Conservation (phyloP, 805 yeast genomes). For the Teunomyces funiuensis region DNA sequence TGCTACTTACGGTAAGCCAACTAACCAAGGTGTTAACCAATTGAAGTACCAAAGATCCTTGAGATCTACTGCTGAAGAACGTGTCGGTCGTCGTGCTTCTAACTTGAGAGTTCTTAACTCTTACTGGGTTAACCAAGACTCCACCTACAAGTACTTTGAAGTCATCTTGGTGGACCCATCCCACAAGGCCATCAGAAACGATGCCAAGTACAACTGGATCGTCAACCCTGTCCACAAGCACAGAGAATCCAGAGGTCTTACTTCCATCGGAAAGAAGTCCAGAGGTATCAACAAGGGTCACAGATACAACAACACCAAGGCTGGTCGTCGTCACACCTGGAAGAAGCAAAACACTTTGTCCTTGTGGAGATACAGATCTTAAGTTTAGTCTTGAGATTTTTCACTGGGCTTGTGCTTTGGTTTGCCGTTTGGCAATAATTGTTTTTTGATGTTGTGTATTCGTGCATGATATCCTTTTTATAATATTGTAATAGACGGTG, state of each 20-base stretch:
- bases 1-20: constrained; percentile 99
- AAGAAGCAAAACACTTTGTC: constrained; percentile 98
- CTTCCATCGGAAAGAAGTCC: constrained; percentile 97
- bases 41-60: constrained; percentile 98
- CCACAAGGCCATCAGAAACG: constrained; percentile 99
- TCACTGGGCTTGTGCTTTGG: constrained; percentile 4
- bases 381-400: constrained; percentile 23
- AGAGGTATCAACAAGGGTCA: constrained; percentile 99
- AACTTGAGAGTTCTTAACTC: constrained; percentile 99
- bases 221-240: constrained; percentile 99
- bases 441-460: constrained; percentile 3
- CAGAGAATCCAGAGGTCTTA: constrained; percentile 99
- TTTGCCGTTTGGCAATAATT: constrained; percentile 1
- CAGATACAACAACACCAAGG: constrained; percentile 95
- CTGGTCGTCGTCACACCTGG: constrained; percentile 99
- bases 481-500: constrained; percentile 1
- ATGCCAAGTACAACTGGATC: constrained; percentile 99
- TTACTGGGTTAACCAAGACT: constrained; percentile 99
- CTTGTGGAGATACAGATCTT: constrained; percentile 98
- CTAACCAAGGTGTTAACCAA: constrained; percentile 99
- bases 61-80: constrained; percentile 99
- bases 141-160: constrained; percentile 99
- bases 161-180: constrained; percentile 96
- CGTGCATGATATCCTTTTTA: constrained; percentile 2
- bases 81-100: constrained; percentile 98